Percentiles rank a stretch among this genome's conserved stretches.
These are phyloP conservation scores for Acacia melanoxylon DNA, from an alignment of 306 rosid species.

Conservation along the genomic window DNA sequence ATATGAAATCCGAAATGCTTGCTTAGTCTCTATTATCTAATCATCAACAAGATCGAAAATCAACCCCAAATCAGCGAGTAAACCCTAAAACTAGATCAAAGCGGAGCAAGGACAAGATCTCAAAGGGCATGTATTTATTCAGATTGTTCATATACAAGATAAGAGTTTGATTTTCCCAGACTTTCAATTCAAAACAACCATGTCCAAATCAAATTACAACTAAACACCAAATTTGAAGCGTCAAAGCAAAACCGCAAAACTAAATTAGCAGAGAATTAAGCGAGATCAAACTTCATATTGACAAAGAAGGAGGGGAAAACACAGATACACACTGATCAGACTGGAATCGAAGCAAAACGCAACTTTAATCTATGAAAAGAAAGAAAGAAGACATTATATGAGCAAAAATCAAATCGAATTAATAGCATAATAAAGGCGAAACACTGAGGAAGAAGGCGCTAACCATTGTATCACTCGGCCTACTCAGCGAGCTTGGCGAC, in stretches of 20 bases:
- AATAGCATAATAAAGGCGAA: neutral
- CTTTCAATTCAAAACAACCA: neutral
- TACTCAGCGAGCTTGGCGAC: slow-evolving; percentile 88
- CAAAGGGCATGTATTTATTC: neutral
- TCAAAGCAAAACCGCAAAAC: neutral
- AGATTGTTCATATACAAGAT: neutral
- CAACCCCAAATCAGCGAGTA: neutral
- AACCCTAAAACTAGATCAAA: neutral
- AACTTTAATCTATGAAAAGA: slow-evolving; percentile 4
- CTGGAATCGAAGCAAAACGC: slow-evolving; percentile 19
- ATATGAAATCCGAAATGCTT: neutral
- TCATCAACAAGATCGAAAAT: neutral
- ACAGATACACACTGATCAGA: neutral
- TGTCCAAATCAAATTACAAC: neutral
- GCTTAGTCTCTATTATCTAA: neutral
- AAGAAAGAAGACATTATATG: neutral
- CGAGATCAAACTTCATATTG: neutral
- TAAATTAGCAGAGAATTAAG: neutral
- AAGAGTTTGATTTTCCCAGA: neutral
- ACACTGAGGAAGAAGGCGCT: slow-evolving; percentile 14
- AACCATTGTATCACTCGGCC: slow-evolving; percentile 94
- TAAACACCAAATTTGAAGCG: neutral
- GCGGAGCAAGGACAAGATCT: neutral
- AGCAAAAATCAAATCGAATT: neutral
- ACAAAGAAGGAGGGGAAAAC: neutral